phyloP scores from a whole-genome alignment of 108 stramenopile genomes.

The Stephanodiscus minutulus region DNA sequence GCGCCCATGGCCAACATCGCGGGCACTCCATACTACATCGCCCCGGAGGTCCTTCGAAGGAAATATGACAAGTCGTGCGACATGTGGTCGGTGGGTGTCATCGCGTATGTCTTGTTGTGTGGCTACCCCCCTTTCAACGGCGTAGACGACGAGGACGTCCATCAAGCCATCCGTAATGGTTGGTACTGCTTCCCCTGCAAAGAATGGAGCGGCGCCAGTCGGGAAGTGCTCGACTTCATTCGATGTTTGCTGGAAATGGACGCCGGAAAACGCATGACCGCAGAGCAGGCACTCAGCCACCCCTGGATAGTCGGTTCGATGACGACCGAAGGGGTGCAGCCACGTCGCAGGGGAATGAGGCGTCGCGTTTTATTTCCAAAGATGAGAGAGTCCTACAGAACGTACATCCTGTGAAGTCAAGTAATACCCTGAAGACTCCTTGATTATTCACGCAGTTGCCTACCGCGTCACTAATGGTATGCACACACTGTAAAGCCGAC shows the following conservation, averaged over 20 bases:
- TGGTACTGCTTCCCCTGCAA: conserved; percentile 63
- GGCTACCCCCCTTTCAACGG: conserved; percentile 85
- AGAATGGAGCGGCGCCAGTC: conserved; percentile 66
- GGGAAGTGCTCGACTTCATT: conserved; percentile 65
- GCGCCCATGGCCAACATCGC: conserved; percentile 45
- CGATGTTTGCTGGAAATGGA: conserved; percentile 58
- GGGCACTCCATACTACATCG: conserved; percentile 68
- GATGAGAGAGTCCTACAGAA: too few species aligned
- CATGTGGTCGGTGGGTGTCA: conserved; percentile 78
- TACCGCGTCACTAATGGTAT: too few species aligned
- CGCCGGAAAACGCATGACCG: conserved; percentile 61
- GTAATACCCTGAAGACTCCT: too few species aligned
- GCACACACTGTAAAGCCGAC: too few species aligned
- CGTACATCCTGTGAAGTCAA: too few species aligned
- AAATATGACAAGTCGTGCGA: conserved; percentile 59
- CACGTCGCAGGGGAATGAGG: too few species aligned
- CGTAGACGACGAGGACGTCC: conserved; percentile 25
- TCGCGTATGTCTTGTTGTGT: conserved; percentile 77
- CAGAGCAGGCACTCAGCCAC: conserved; percentile 71
- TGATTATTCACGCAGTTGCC: too few species aligned
- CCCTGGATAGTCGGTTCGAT: conserved; percentile 7
- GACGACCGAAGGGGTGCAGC: too few species aligned
- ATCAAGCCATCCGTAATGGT: conserved; percentile 58
- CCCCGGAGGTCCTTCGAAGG: conserved; percentile 59
- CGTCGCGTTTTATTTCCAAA: too few species aligned